phyloP scores from a whole-genome alignment of 805 yeast species.

The Monosporozyma siamensis region DNA sequence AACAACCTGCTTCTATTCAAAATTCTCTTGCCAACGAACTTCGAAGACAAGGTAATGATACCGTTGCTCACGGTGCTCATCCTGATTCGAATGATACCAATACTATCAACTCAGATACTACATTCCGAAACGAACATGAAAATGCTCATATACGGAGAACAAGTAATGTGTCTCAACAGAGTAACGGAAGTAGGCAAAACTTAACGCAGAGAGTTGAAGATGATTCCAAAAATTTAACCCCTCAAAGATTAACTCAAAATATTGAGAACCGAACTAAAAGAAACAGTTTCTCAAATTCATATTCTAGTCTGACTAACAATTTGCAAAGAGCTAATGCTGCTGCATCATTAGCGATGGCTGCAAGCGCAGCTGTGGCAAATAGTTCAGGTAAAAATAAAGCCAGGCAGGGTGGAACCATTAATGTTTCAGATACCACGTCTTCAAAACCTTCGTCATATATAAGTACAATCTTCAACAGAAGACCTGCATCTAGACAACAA shows the following conservation, averaged over 20 bases:
- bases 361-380: slow-evolving; percentile 6
- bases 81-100: too few relatives aligned
- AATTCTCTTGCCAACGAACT: slow-evolving; percentile 21
- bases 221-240: background rate
- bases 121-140: background rate
- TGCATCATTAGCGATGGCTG: slow-evolving; percentile 5
- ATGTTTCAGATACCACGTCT: background rate
- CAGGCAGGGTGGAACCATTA: background rate
- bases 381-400: background rate
- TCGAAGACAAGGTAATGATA: background rate
- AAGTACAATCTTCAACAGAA: slow-evolving; percentile 1
- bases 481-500: background rate
- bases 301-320: slow-evolving; percentile 27
- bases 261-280: background rate
- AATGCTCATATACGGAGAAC: background rate
- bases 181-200: background rate
- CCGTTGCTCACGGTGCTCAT: background rate
- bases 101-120: background rate
- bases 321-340: slow-evolving; percentile 16
- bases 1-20: slow-evolving; percentile 28
- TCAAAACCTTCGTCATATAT: slow-evolving; percentile 2
- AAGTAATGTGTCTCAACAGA: background rate
- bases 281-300: slow-evolving; percentile 22
- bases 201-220: background rate
- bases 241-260: background rate